phyloP scores from a whole-genome alignment of 495 filamentous ascomycete genomes.

The Glonium stellatum region DNA sequence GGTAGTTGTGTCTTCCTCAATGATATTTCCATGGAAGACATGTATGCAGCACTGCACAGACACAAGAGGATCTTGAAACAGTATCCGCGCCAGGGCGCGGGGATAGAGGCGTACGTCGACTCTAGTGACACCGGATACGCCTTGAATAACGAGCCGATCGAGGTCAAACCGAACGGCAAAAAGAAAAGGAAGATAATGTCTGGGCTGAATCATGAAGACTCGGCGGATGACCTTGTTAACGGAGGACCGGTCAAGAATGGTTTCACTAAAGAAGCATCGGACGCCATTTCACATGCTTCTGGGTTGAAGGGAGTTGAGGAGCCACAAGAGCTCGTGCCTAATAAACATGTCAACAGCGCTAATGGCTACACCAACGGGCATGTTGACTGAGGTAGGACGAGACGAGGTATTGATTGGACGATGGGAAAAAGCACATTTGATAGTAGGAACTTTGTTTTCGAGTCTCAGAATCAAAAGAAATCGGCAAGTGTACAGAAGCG shows the following conservation, averaged over 20 bases:
- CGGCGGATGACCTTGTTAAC: not conserved
- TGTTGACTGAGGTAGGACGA: not conserved
- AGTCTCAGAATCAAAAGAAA: not conserved
- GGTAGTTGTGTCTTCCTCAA: not conserved
- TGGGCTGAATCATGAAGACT: not conserved
- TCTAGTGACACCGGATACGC: not conserved
- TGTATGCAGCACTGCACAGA: not conserved
- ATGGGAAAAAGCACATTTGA: not conserved
- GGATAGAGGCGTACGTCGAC: too few relatives aligned
- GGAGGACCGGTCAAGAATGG: not conserved
- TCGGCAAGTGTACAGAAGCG: not conserved
- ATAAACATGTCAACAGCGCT: not conserved
- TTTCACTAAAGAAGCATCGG: not conserved
- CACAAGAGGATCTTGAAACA: not conserved
- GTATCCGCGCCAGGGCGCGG: too few relatives aligned
- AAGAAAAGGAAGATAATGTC: not conserved
- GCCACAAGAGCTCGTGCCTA: not conserved
- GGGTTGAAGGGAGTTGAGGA: not conserved
- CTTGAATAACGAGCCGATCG: not conserved
- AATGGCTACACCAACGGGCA: not conserved
- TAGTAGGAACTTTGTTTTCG: not conserved
- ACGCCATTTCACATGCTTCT: not conserved
- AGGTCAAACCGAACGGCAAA: not conserved
- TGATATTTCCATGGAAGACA: not conserved
- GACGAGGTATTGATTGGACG: not conserved